These are phyloP conservation scores for Ophiocordyceps robertsii DNA, from an alignment of 2,329 filamentous ascomycete genomes.

Conservation along the genomic window DNA sequence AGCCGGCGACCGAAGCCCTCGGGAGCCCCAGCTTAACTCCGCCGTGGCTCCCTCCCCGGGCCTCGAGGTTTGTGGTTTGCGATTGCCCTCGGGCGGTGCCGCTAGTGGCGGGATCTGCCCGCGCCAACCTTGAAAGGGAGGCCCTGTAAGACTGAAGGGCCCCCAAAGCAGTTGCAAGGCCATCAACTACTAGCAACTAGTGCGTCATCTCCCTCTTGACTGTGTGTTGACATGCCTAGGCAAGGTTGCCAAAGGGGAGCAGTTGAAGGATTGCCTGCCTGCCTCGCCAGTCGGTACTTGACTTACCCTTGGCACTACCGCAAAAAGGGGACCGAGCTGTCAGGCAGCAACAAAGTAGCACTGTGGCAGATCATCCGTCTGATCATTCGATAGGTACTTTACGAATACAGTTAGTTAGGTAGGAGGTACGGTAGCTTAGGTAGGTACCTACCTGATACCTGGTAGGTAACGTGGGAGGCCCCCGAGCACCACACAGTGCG, in stretches of 20 bases:
- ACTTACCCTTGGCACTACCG: background rate
- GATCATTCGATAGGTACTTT: background rate
- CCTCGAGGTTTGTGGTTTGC: background rate
- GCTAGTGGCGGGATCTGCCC: background rate
- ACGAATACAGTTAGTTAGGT: too few species aligned
- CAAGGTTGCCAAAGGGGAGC: background rate
- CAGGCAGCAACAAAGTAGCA: background rate
- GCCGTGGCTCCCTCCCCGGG: background rate
- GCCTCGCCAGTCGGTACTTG: background rate
- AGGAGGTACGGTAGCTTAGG: too few species aligned
- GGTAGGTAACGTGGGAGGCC: too few species aligned
- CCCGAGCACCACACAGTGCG: background rate
- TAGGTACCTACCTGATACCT: too few species aligned
- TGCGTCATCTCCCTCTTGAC: too few species aligned
- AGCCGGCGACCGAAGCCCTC: background rate
- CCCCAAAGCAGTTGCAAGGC: background rate
- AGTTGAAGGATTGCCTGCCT: background rate
- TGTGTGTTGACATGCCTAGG: background rate
- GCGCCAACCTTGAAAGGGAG: conserved; percentile 1
- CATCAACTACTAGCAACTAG: background rate
- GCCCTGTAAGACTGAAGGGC: background rate
- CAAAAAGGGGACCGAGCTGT: background rate
- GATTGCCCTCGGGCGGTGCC: conserved; percentile 1
- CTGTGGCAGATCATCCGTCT: background rate
- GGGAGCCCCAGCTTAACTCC: background rate